phyloP scores from a whole-genome alignment of 1,284 basidiomycete species.

The Trichosporon sp. region DNA sequence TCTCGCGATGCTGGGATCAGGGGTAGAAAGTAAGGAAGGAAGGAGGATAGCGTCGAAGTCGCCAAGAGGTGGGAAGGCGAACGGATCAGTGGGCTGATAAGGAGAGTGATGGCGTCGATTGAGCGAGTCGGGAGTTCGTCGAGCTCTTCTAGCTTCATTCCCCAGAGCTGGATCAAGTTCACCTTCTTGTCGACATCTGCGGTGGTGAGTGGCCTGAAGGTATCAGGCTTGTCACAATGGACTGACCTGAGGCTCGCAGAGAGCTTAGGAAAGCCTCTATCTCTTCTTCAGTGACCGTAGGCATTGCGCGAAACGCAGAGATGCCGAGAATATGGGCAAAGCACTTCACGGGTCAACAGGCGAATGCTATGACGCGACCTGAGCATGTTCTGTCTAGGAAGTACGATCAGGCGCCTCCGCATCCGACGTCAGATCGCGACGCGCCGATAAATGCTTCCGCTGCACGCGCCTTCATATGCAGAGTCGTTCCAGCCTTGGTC shows the following conservation, averaged over 20 bases:
- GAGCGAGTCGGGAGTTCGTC: conserved; percentile 29
- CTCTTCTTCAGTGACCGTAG: conserved; percentile 28
- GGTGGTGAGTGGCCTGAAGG: background rate
- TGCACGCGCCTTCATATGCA: background rate
- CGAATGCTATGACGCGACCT: background rate
- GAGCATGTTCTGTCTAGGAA: too few species aligned
- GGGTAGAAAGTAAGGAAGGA: conserved; percentile 41
- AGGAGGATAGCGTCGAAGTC: conserved; percentile 31
- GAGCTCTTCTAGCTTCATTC: conserved; percentile 36
- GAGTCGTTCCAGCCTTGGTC: background rate
- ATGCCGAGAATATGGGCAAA: too few species aligned
- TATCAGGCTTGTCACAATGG: background rate
- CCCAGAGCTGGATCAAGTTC: conserved; percentile 43
- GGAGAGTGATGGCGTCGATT: conserved; percentile 38
- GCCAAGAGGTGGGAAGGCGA: conserved; percentile 37
- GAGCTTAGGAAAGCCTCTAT: conserved; percentile 33
- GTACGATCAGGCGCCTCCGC: too few species aligned
- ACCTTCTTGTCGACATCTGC: conserved; percentile 44
- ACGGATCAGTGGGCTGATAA: conserved; percentile 32
- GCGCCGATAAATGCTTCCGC: background rate
- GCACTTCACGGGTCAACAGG: too few species aligned
- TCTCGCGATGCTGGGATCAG: conserved; percentile 23
- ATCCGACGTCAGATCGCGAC: background rate
- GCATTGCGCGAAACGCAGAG: too few species aligned
- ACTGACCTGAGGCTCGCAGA: conserved; percentile 35